Conservation (phyloP, 2,329 filamentous ascomycete genomes). For the Alternaria burnsii region DNA sequence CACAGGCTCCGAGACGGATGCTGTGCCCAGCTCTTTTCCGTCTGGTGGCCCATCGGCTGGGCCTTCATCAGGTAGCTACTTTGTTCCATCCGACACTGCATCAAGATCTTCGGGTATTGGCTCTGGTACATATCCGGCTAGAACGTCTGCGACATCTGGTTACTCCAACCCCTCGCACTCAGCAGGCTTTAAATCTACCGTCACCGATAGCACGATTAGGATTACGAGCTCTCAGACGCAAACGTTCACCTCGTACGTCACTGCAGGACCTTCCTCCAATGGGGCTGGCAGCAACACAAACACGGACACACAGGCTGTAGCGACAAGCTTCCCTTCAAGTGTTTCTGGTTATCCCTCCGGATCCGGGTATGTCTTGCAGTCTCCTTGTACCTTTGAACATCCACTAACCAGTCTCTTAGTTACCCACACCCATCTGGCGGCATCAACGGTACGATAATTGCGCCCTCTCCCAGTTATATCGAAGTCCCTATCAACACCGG, state of each 20-base stretch:
- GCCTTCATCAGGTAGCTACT: constrained; percentile 2
- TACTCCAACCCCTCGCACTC: constrained; percentile 17
- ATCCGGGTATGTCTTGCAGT: constrained; percentile 32
- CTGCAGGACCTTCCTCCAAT: constrained; percentile 16
- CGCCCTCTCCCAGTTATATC: constrained; percentile 36
- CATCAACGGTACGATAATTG: constrained; percentile 33
- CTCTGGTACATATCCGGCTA: constrained; percentile 17
- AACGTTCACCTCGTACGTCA: constrained; percentile 33
- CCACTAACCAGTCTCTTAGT: constrained; percentile 21
- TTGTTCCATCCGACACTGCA: not conserved
- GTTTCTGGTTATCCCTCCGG: constrained; percentile 32
- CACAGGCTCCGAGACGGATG: not conserved
- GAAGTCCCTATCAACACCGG: constrained; percentile 36
- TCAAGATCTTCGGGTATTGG: constrained; percentile 9
- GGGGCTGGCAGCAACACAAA: constrained; percentile 17
- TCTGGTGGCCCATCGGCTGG: not conserved
- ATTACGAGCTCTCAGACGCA: constrained; percentile 39
- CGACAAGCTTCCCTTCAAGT: constrained; percentile 31
- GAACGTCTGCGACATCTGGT: constrained; percentile 20
- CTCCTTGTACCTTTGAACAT: not conserved
- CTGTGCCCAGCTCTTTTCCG: not conserved
- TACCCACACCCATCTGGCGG: constrained; percentile 27
- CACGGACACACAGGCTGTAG: constrained; percentile 26
- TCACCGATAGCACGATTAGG: constrained; percentile 29
- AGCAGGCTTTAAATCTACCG: constrained; percentile 16